These are phyloP conservation scores for Aureobasidium sp. DNA, from an alignment of 2,329 filamentous ascomycete species.

Conservation along the genomic window DNA sequence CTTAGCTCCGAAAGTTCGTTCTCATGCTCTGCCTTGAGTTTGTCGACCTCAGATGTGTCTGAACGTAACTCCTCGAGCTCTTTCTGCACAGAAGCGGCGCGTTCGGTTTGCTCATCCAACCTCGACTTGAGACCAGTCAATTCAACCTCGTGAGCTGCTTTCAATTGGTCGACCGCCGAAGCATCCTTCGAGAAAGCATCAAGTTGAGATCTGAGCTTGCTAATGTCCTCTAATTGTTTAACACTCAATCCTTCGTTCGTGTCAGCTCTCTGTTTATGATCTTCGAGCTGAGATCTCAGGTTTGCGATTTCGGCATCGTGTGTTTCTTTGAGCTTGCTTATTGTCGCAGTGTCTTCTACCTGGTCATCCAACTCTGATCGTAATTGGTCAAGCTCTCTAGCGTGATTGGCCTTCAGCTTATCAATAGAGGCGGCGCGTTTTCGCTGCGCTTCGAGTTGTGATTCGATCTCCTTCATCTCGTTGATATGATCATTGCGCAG, in stretches of 20 bases:
- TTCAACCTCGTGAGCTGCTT: background rate
- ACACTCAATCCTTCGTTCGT: background rate
- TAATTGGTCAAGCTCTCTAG: slow-evolving; percentile 4
- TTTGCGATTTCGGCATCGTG: background rate
- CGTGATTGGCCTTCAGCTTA: slow-evolving; percentile 12
- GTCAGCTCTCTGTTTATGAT: background rate
- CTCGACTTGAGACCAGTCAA: background rate
- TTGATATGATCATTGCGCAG: slow-evolving; percentile 18
- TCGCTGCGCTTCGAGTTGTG: slow-evolving; percentile 23
- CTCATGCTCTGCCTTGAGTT: slow-evolving; percentile 3
- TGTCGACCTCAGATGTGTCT: slow-evolving; percentile 5
- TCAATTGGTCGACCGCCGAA: background rate
- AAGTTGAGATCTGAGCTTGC: background rate
- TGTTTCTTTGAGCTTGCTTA: background rate
- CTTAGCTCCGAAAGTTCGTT: background rate
- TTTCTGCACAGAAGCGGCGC: background rate
- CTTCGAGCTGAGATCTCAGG: background rate
- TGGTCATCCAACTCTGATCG: slow-evolving; percentile 6
- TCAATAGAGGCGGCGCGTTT: slow-evolving; percentile 6
- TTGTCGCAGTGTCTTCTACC: background rate
- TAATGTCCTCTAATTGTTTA: background rate
- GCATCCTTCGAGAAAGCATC: background rate
- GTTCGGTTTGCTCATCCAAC: background rate
- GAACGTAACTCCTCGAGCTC: background rate
- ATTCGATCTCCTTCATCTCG: slow-evolving; percentile 22